Percentiles rank a stretch among this genome's conserved stretches.
Conservation (phyloP, 2,329 filamentous ascomycete species). For the Pseudogymnoascus sp. region DNA sequence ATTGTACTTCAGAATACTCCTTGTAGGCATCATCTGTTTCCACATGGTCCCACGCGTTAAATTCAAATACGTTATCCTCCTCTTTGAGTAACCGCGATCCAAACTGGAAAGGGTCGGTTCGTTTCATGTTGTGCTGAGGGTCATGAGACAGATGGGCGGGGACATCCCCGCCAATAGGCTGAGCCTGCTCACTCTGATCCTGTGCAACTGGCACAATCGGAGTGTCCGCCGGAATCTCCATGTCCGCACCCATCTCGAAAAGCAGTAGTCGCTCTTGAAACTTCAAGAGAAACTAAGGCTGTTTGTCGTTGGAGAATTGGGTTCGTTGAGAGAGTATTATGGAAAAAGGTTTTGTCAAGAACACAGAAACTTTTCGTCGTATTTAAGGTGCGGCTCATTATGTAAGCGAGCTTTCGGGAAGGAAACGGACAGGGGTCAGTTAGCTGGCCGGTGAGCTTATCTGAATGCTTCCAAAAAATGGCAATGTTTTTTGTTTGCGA, state of each 20-base stretch:
- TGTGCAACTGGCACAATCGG: not conserved
- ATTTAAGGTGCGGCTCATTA: constrained; percentile 9
- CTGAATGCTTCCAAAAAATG: not conserved
- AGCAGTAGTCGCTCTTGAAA: constrained; percentile 2
- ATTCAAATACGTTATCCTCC: constrained; percentile 86
- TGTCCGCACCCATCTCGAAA: not conserved
- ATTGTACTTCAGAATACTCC: constrained; percentile 78
- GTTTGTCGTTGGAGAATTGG: not conserved
- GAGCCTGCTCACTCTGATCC: not conserved
- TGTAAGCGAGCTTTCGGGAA: not conserved
- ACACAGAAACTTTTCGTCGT: not conserved
- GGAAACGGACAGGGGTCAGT: not conserved
- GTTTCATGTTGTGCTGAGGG: constrained; percentile 65
- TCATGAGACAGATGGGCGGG: constrained; percentile 28
- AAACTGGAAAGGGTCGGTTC: constrained; percentile 90
- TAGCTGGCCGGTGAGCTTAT: not conserved
- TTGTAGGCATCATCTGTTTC: constrained; percentile 84
- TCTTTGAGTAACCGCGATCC: constrained; percentile 79
- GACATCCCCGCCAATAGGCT: not conserved
- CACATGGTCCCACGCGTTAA: constrained; percentile 99
- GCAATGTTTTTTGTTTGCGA: not conserved
- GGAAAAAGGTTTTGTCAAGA: not conserved
- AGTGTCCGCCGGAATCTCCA: not conserved
- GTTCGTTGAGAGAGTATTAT: not conserved
- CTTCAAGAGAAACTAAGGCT: not conserved